These are phyloP conservation scores for Elongisporangium anandrum DNA, from an alignment of 352 stramenopile genomes.

Conservation along the genomic window DNA sequence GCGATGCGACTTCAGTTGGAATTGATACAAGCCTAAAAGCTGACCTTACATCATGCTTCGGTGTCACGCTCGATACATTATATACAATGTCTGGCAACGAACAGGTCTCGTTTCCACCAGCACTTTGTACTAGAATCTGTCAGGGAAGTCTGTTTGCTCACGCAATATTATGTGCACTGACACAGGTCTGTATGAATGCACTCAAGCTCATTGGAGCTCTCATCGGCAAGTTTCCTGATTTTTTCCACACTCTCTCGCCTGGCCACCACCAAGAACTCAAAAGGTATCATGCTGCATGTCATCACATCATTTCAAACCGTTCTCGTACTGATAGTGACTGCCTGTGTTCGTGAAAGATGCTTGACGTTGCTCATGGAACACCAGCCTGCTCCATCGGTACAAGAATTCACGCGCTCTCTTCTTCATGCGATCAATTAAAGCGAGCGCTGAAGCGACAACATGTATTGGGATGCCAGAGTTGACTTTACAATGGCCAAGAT, in stretches of 20 bases:
- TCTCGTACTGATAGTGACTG: not conserved
- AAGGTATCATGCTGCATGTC: too few relatives aligned
- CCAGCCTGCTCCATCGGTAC: conserved; percentile 17
- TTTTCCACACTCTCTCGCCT: conserved; percentile 22
- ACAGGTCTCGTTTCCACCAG: conserved; percentile 1
- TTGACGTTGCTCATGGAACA: conserved; percentile 29
- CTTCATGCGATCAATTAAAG: conserved; percentile 28
- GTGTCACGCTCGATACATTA: conserved; percentile 14
- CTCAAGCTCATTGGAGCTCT: conserved; percentile 56
- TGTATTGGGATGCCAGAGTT: not conserved
- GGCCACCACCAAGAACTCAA: conserved; percentile 21
- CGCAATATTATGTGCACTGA: not conserved
- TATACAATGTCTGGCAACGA: conserved; percentile 15
- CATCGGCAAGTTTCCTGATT: conserved; percentile 39
- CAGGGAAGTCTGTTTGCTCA: too few relatives aligned
- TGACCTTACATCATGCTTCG: conserved; percentile 15
- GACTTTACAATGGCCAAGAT: not conserved
- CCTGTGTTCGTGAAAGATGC: conserved; percentile 16
- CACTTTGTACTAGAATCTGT: too few relatives aligned
- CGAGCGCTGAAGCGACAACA: not conserved
- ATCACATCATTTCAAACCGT: too few relatives aligned
- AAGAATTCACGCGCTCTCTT: conserved; percentile 48
- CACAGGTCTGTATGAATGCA: conserved; percentile 40
- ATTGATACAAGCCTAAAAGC: conserved; percentile 13
- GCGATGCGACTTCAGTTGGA: conserved; percentile 16